Base-by-base conservation (phyloP, 2,329 filamentous ascomycete genomes). In the Cylindrodendrum hubeiense region DNA sequence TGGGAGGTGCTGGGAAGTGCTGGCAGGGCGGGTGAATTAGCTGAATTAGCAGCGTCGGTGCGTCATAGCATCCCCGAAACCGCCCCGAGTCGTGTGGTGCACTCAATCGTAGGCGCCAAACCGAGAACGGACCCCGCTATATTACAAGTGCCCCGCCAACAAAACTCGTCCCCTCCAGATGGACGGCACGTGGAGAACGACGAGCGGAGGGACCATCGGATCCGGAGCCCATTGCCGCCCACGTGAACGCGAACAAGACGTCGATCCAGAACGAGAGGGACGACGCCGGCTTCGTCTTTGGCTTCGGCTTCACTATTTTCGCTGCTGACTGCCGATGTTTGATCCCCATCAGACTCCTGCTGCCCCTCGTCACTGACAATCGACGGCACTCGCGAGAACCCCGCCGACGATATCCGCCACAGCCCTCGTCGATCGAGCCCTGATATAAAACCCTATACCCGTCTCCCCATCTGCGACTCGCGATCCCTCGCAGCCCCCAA, bases 71-170 rank as follows among this genome's bases (percentile, higher is more conserved):
- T 51, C 69, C 5, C 12, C 12, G 34, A 37, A 37, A 37, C 13
- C 15, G 5, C 10, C 15, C 12, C 34, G 34, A 17, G n/a, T n/a
- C n/a, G n/a, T n/a, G n/a, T 37, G 15, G 37, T 8, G n/a, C n/a
- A n/a, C n/a, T n/a, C n/a, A n/a, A n/a, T 5, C 2, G 59, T 52
- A 41, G 34, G 19, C 49, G 59, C 46, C 24, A 65, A 44, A 55
- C 65, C 68, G 65, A 74, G 63, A 69, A 68, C 69, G 67, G 69
- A 68, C 73, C 73, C 73, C 71, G 70, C 71, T 68, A 68, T 68
- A 68, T n/a, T 66, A 60, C 51, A 60, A 68, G 66, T 65, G 73
- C 73, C 73, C 73, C 73, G 70, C 73, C 70, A 69, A 71, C 66
- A 74, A 75, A 75, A 75, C 64, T 75, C 56, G 49, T 70, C 56